Conservation (phyloP, 2,329 filamentous ascomycete genomes). For the Pseudocercospora crystallina region DNA sequence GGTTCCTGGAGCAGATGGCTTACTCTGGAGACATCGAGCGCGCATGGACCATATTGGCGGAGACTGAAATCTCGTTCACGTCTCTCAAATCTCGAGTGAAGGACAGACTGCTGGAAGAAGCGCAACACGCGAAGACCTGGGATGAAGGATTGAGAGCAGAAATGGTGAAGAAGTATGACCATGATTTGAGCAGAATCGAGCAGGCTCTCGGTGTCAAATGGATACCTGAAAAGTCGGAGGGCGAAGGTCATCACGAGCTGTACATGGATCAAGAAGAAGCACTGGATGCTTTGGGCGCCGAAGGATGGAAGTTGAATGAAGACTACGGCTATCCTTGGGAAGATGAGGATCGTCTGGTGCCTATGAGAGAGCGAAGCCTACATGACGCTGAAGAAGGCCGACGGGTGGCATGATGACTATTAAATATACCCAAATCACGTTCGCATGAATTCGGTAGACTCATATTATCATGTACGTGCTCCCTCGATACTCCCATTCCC, state of each 20-base stretch:
- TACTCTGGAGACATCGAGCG: slow-evolving; percentile 29
- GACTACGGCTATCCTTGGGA: slow-evolving; percentile 34
- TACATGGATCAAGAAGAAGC: slow-evolving; percentile 30
- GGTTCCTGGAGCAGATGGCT: slow-evolving; percentile 37
- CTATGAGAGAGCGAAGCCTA: slow-evolving; percentile 19
- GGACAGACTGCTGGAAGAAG: slow-evolving; percentile 27
- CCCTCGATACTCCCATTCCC: too few species aligned
- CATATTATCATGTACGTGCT: too few species aligned
- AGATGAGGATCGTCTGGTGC: slow-evolving; percentile 14
- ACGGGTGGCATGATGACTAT: neutral
- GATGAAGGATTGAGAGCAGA: slow-evolving; percentile 27
- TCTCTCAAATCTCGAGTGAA: slow-evolving; percentile 23
- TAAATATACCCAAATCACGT: too few species aligned
- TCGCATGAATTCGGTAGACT: too few species aligned
- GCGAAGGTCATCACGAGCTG: slow-evolving; percentile 28
- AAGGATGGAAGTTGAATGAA: slow-evolving; percentile 26
- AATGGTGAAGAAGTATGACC: slow-evolving; percentile 31
- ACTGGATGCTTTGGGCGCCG: slow-evolving; percentile 29
- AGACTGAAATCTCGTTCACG: slow-evolving; percentile 25
- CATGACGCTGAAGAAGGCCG: slow-evolving; percentile 26
- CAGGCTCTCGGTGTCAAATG: slow-evolving; percentile 33
- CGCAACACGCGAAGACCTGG: slow-evolving; percentile 28
- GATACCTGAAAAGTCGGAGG: slow-evolving; percentile 17
- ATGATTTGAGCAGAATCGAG: slow-evolving; percentile 34
- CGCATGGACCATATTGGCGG: slow-evolving; percentile 34